A percentile compares a stretch with the other conserved stretches of the same genome.
phyloP scores from a whole-genome alignment of 2,329 filamentous ascomycete species.

The Fonsecaea multimorphosa region DNA sequence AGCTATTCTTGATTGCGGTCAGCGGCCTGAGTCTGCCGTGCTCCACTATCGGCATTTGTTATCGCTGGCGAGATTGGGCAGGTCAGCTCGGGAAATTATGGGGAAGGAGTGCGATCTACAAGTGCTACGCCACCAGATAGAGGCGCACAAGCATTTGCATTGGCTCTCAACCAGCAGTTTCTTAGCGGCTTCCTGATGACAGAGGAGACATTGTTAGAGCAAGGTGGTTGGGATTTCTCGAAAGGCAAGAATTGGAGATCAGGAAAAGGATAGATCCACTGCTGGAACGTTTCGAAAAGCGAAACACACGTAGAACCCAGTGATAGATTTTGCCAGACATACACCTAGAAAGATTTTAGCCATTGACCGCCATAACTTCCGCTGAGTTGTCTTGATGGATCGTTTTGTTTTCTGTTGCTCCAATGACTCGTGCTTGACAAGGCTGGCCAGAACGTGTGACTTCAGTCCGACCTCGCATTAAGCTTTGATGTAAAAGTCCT shows the following conservation, averaged over 20 bases:
- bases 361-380: not conserved
- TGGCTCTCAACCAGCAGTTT: not conserved
- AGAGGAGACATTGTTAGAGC: not conserved
- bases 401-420: not conserved
- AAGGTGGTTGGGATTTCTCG: not conserved
- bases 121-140: conserved; percentile 1
- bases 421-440: not conserved
- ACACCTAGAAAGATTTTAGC: not conserved
- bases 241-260: not conserved
- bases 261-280: not conserved
- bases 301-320: not conserved
- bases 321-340: not conserved
- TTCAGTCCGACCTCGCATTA: not conserved
- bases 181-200: not conserved
- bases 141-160: not conserved
- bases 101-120: not conserved
- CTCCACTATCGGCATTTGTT: not conserved
- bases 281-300: not conserved
- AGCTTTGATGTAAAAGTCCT: not conserved
- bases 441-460: not conserved
- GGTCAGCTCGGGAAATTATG: conserved; percentile 4
- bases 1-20: not conserved
- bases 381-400: not conserved
- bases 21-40: not conserved
- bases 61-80: conserved; percentile 4